These are phyloP conservation scores for Candida parachauliodes DNA, from an alignment of 805 yeast species.

Conservation along the genomic window DNA sequence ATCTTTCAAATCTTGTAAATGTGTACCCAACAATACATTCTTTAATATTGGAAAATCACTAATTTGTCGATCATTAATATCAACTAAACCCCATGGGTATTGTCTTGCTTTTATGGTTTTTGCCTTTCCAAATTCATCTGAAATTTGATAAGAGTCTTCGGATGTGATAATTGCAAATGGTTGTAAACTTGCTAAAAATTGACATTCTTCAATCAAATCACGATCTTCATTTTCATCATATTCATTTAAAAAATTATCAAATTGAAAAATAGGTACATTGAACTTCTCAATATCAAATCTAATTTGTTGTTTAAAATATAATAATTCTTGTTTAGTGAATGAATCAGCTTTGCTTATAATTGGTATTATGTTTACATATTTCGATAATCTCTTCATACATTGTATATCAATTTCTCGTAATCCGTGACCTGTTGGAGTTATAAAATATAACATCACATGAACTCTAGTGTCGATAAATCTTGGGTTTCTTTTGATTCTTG, in stretches of 20 bases:
- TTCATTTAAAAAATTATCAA: slow-evolving; percentile 46
- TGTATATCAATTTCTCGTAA: slow-evolving; percentile 32
- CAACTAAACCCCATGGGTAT: slow-evolving; percentile 85
- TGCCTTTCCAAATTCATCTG: slow-evolving; percentile 62
- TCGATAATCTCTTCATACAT: slow-evolving; percentile 31
- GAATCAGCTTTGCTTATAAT: slow-evolving; percentile 37
- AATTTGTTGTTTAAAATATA: slow-evolving; percentile 42
- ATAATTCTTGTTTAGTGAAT: slow-evolving; percentile 23
- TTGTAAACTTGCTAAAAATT: slow-evolving; percentile 56
- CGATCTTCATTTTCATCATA: slow-evolving; percentile 74
- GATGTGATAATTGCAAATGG: slow-evolving; percentile 74
- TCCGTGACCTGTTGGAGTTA: slow-evolving; percentile 64
- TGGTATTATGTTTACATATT: slow-evolving; percentile 37
- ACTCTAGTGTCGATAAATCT: slow-evolving; percentile 63
- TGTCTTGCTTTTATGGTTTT: slow-evolving; percentile 64
- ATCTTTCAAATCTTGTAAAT: slow-evolving; percentile 76
- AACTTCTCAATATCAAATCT: slow-evolving; percentile 60
- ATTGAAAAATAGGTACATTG: slow-evolving; percentile 75
- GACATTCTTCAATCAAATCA: slow-evolving; percentile 69
- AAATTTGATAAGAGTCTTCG: slow-evolving; percentile 50
- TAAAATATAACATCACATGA: slow-evolving; percentile 82
- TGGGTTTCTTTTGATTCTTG: slow-evolving; percentile 82
- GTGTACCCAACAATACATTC: slow-evolving; percentile 76
- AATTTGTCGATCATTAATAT: slow-evolving; percentile 50
- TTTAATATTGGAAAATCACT: slow-evolving; percentile 58